Evolutionary conservation across 2,329 filamentous ascomycete genomes (phyloP), one percentile per base, ranked within the genome.

Genomic region (Myriosclerotinia scirpicola): DNA sequence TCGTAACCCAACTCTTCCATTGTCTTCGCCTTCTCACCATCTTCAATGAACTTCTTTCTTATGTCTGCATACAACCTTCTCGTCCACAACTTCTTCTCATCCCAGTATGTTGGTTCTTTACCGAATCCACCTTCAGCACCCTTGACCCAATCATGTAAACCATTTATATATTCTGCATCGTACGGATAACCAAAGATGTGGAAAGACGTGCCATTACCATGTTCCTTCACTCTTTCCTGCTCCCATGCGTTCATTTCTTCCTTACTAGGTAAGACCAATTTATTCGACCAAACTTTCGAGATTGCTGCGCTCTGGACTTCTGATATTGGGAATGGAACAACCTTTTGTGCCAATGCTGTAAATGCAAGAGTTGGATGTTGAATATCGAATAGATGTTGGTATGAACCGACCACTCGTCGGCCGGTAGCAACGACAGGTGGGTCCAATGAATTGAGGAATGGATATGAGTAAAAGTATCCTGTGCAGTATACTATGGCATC

Each of bases 401-500:
- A 97, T 3, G 93, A 79, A 44, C 89, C 87, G 68, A 88, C 81
- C 0, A 93, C 87, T 38, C 90, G 84, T 44, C 83, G 84, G 0
- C 93, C 93, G 65, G 87, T 84, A 0, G 85, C 87, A 65, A 93
- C 82, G 2, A 92, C 75, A 0, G 85, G 81, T 0, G 87, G 78
- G 17, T 79, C 73, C 5, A 85, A 71, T 2, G 78, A 75, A 15
- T 76, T 75, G 5, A 89, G 76, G 74, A 97, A 97, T 0, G 93
- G 92, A 67, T 90, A 90, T 6, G 89, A 88, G 78, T 91, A 97
- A 66, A 96, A 85, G 74, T 96, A 98, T 0, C 94, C 94, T 0
- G 94, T 97, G 76, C 91, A 93, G 77, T 94, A 97, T 38, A 98
- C 76, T 7, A 97, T 80, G 1, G 86, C 84, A 73, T 97, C 93